Evolutionary conservation across 768 basidiomycete genomes (phyloP), one percentile per base, ranked within the genome.

Genomic region (Omphalotus guepiniiformis): DNA sequence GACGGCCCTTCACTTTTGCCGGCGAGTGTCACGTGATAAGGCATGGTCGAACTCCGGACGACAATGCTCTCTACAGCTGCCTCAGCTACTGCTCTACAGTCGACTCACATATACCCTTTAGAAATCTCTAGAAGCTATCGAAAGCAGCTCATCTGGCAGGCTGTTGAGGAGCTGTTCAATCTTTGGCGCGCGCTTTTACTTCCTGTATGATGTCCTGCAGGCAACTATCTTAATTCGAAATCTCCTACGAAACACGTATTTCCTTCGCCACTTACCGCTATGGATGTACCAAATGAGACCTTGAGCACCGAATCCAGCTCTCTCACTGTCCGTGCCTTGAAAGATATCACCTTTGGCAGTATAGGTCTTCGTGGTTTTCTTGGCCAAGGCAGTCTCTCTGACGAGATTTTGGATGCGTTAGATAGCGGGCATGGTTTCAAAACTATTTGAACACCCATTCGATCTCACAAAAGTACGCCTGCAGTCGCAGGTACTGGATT

Each of bases 381-480:
- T 28, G 8, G 39, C 18, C 48, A 39, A 41, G 6, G 6, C 12
- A 15, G 16, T 18, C 25, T 25, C 36, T 38, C 34, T 26, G 42
- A 16, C 47, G 23, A n/a, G 41, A 29, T 12, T 11, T 37, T 30
- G 21, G 5, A 30, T 2, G 25, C 12, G 8, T n/a, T 44, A 88
- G 88, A 61, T 78, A 19, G 88, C 92, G 42, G 91, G 92, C 9
- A 89, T 93, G 73, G 75, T 79, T 9, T 85, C 90, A 18, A 90
- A 92, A 66, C 74, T 93, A 6, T 85, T 94, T 54, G 93, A 93
- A 67, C 91, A 93, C 59, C 93, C 93, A 2, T 93, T 93, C 58
- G 93, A 95, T 68, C 75, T 95, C 29, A 86, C 89, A 53, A 94
- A 94, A 69, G 93, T 97, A 51, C 80, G 91, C 41, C 71, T 96